A percentile compares a stretch with the other conserved stretches of the same genome.
phyloP scores from a whole-genome alignment of 495 filamentous ascomycete species.

The Podospora sp. region DNA sequence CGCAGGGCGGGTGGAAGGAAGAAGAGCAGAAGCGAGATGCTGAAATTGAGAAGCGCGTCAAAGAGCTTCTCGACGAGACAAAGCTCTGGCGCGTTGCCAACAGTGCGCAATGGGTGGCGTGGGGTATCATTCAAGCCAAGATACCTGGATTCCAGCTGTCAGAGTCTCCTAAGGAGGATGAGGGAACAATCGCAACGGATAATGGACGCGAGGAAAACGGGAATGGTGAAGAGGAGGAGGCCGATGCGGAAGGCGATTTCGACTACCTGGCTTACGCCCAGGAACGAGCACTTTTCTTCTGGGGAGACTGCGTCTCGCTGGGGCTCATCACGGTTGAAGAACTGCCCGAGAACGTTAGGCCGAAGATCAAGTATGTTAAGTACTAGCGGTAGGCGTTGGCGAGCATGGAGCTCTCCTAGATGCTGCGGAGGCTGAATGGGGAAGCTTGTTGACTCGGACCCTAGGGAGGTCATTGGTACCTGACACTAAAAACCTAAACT shows the following conservation, averaged over 20 bases:
- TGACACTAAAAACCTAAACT: neutral
- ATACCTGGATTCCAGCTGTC: slow-evolving; percentile 57
- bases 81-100: slow-evolving; percentile 83
- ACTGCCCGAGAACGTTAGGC: slow-evolving; percentile 63
- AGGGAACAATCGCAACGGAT: slow-evolving; percentile 34
- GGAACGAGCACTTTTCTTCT: slow-evolving; percentile 88
- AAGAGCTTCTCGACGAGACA: slow-evolving; percentile 72
- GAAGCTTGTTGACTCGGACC: neutral
- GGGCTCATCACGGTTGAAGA: slow-evolving; percentile 73
- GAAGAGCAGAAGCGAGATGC: slow-evolving; percentile 63
- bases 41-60: slow-evolving; percentile 62
- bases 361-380: slow-evolving; percentile 63
- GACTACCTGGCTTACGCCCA: slow-evolving; percentile 92
- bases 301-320: slow-evolving; percentile 79
- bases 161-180: slow-evolving; percentile 1
- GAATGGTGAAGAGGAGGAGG: slow-evolving; percentile 31
- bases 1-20: slow-evolving; percentile 58
- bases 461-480: neutral
- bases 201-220: slow-evolving; percentile 43
- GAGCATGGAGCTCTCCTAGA: too few species aligned
- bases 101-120: slow-evolving; percentile 89
- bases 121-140: slow-evolving; percentile 96
- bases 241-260: slow-evolving; percentile 62
- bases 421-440: neutral
- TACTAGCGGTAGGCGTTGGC: slow-evolving; percentile 39